Conservation (phyloP, 2,329 filamentous ascomycete species). For the Colletotrichum sp. region DNA sequence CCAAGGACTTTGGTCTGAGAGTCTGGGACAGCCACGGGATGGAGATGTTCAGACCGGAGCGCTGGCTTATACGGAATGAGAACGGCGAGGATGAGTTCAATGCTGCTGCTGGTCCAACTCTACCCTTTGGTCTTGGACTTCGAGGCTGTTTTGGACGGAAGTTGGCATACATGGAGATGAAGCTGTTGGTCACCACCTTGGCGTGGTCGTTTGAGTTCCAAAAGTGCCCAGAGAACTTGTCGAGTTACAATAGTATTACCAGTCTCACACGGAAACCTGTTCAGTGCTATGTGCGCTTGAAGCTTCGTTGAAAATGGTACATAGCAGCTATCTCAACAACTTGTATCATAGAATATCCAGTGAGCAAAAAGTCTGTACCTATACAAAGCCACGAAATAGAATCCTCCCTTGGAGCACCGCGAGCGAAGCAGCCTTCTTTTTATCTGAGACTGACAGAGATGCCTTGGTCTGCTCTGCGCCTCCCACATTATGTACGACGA, state of each 20-base stretch:
- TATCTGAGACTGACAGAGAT: not conserved
- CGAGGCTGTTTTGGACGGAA: constrained; percentile 30
- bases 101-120: constrained; percentile 24
- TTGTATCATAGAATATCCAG: not conserved
- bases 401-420: not conserved
- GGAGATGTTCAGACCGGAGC: constrained; percentile 19
- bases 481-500: not conserved
- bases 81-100: constrained; percentile 22
- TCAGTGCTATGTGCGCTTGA: not conserved
- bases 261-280: not conserved
- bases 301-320: not conserved
- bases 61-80: constrained; percentile 20
- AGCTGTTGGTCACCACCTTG: constrained; percentile 25
- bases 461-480: not conserved
- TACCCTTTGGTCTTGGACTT: constrained; percentile 27
- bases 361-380: accelerated
- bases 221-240: not conserved
- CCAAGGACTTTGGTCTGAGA: not conserved
- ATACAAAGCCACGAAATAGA: not conserved
- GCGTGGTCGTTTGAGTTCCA: constrained; percentile 30
- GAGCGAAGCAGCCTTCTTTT: not conserved
- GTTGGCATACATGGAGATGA: constrained; percentile 33
- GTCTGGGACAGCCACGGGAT: constrained; percentile 11
- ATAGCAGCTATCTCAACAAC: not conserved
- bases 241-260: not conserved